phyloP scores from a whole-genome alignment of 305 asterid genomes.

The Fraxinus angustifolia region DNA sequence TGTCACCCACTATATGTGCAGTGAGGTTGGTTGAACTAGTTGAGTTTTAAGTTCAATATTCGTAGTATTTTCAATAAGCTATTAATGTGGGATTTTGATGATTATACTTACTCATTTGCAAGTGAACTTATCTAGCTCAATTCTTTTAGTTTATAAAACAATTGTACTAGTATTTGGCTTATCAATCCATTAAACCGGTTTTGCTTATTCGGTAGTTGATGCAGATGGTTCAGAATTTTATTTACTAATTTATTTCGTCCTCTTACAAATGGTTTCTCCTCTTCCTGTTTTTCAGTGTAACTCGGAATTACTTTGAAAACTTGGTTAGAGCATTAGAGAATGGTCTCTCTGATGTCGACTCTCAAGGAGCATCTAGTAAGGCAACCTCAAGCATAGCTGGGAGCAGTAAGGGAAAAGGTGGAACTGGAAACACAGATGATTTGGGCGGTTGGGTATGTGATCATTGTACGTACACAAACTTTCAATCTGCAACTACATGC shows the following conservation, averaged over 20 bases:
- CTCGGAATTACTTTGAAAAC: constrained; percentile 79
- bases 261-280: constrained; percentile 14
- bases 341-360: constrained; percentile 77
- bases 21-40: background rate
- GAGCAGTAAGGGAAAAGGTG: constrained; percentile 64
- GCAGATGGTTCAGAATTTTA: background rate
- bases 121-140: background rate
- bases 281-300: constrained; percentile 44
- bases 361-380: constrained; percentile 50
- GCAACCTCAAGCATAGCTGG: constrained; percentile 49
- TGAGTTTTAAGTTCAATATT: background rate
- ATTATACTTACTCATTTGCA: background rate
- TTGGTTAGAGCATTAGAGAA: constrained; percentile 81
- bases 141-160: background rate
- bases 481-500: constrained; percentile 45
- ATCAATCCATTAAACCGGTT: background rate
- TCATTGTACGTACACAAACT: constrained; percentile 48
- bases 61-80: background rate
- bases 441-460: constrained; percentile 53
- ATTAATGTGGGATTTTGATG: background rate
- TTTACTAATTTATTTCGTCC: background rate
- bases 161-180: background rate
- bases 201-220: background rate
- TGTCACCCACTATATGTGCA: background rate
- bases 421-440: constrained; percentile 44